phyloP scores from a whole-genome alignment of 2,329 filamentous ascomycete species.

The Diplodia seriata region DNA sequence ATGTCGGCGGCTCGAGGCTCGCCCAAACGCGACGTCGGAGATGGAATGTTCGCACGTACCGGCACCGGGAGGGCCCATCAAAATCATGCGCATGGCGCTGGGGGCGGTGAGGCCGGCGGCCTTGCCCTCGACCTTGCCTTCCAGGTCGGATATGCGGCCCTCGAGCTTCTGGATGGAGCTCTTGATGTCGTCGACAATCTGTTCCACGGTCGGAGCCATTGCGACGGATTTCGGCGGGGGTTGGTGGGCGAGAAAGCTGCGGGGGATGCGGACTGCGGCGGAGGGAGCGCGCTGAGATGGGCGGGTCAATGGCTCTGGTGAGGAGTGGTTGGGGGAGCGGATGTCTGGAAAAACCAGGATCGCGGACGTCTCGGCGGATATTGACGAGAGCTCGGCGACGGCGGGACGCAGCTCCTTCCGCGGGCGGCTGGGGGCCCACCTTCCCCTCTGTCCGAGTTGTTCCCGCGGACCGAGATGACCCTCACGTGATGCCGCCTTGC shows the following conservation, averaged over 20 bases:
- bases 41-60: slow-evolving; percentile 66
- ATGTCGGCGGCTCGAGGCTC: slow-evolving; percentile 2
- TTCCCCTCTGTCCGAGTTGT: not conserved
- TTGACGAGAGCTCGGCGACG: slow-evolving; percentile 6
- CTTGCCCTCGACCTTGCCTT: slow-evolving; percentile 65
- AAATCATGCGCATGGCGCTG: slow-evolving; percentile 79
- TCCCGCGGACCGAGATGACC: not conserved
- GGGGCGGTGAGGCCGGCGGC: slow-evolving; percentile 59
- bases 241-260: slow-evolving; percentile 11
- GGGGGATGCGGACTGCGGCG: slow-evolving; percentile 14
- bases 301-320: slow-evolving; percentile 16
- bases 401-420: slow-evolving; percentile 1
- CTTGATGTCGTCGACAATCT: slow-evolving; percentile 80
- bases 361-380: slow-evolving; percentile 17
- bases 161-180: slow-evolving; percentile 84
- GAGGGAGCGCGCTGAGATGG: slow-evolving; percentile 18
- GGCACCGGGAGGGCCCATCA: slow-evolving; percentile 96
- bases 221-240: slow-evolving; percentile 40
- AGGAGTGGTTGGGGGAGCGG: slow-evolving; percentile 18
- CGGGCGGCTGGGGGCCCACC: not conserved
- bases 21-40: slow-evolving; percentile 24
- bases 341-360: slow-evolving; percentile 21
- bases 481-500: not conserved
- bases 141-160: slow-evolving; percentile 82
- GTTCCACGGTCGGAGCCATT: slow-evolving; percentile 90